A percentile compares a stretch with the other conserved stretches of the same genome.
phyloP scores from a whole-genome alignment of 2,329 filamentous ascomycete species.

The Colletotrichum kahawae region DNA sequence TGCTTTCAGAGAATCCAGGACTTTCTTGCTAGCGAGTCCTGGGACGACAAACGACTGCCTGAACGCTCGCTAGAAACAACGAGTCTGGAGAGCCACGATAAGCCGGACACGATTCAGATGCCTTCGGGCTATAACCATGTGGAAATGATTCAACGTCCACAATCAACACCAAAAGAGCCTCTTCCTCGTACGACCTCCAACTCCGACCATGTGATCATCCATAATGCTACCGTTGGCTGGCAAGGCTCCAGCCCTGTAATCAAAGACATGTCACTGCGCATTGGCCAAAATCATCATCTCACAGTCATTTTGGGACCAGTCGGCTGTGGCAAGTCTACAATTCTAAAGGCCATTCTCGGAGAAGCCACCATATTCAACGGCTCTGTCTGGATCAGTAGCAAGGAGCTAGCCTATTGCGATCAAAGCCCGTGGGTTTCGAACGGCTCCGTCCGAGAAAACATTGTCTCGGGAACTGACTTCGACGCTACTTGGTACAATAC shows the following conservation, averaged over 20 bases:
- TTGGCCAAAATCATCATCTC: neutral
- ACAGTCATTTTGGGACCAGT: constrained; percentile 40
- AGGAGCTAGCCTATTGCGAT: constrained; percentile 43
- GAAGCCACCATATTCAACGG: constrained; percentile 33
- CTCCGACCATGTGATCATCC: constrained; percentile 1
- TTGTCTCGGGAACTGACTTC: constrained; percentile 32
- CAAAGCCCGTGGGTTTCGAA: constrained; percentile 51
- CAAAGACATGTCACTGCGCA: constrained; percentile 1
- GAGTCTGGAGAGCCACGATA: neutral
- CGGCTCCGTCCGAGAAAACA: constrained; percentile 40
- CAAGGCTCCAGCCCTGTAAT: neutral
- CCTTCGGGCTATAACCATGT: neutral
- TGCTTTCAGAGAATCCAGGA: constrained; percentile 30
- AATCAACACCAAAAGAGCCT: neutral
- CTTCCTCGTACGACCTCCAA: constrained; percentile 1
- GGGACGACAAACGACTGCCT: constrained; percentile 3
- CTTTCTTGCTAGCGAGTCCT: constrained; percentile 21
- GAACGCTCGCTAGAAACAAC: neutral
- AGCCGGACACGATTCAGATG: neutral
- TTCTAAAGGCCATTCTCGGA: constrained; percentile 42
- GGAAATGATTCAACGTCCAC: neutral
- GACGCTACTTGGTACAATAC: constrained; percentile 36
- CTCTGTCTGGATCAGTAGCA: neutral
- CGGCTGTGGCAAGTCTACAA: constrained; percentile 47
- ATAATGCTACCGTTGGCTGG: constrained; percentile 2